phyloP scores from a whole-genome alignment of 2,329 filamentous ascomycete genomes.

The Alternaria sp. region DNA sequence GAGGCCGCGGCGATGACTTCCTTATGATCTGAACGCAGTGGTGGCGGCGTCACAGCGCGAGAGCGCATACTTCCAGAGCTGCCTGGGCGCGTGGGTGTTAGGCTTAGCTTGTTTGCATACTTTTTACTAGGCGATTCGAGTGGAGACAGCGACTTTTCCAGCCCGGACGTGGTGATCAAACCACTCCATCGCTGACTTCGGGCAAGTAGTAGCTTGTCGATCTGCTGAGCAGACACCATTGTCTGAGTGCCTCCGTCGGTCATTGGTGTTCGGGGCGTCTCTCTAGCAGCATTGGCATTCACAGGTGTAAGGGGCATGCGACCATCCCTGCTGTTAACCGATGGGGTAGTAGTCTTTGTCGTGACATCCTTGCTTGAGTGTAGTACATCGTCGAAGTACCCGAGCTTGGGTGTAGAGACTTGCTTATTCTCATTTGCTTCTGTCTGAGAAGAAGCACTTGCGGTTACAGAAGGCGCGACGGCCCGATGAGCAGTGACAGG shows the following conservation, averaged over 20 bases:
- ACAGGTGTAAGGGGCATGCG: conserved; percentile 39
- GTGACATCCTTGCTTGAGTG: conserved; percentile 54
- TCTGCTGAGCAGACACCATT: conserved; percentile 78
- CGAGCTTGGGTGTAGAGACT: conserved; percentile 46
- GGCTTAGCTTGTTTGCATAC: conserved; percentile 39
- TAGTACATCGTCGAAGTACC: conserved; percentile 56
- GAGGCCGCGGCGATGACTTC: conserved; percentile 82
- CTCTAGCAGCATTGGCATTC: conserved; percentile 33
- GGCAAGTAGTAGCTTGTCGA: conserved; percentile 76
- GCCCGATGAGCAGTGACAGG: conserved; percentile 44
- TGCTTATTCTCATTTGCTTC: conserved; percentile 24
- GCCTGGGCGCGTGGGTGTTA: conserved; percentile 66
- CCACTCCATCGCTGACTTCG: conserved; percentile 53
- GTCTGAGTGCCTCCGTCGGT: conserved; percentile 83
- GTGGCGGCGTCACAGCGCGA: conserved; percentile 66
- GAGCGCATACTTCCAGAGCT: conserved; percentile 75
- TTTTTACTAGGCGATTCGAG: conserved; percentile 49
- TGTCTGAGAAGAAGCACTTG: conserved; percentile 26
- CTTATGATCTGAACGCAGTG: conserved; percentile 82
- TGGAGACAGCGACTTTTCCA: conserved; percentile 45
- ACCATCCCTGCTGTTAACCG: conserved; percentile 22
- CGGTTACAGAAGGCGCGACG: conserved; percentile 21
- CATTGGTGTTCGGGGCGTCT: conserved; percentile 52
- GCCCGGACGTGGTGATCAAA: conserved; percentile 39
- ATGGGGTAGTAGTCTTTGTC: conserved; percentile 7